phyloP scores from a whole-genome alignment of 371 early-diverging fungal species.

The Actinomucor elegans region DNA sequence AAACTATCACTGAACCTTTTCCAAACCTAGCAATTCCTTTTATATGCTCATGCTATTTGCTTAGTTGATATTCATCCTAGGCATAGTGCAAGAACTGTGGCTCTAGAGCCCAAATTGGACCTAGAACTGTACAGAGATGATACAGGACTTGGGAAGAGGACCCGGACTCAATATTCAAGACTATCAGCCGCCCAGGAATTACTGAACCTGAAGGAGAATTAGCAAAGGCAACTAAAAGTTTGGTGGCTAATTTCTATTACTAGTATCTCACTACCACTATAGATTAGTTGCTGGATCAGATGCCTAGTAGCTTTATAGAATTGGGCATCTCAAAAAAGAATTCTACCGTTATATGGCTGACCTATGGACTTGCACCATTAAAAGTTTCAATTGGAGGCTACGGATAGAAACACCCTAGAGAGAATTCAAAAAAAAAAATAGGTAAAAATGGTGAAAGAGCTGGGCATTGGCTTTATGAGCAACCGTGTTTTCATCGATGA shows the following conservation, averaged over 20 bases:
- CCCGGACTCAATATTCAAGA: conserved; percentile 15
- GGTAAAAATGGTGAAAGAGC: too few relatives aligned
- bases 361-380: conserved; percentile 4
- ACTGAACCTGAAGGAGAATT: conserved; percentile 15
- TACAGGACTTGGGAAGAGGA: too few relatives aligned
- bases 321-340: neutral
- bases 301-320: conserved; percentile 8
- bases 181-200: conserved; percentile 19
- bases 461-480: too few relatives aligned
- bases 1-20: conserved; percentile 4
- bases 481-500: too few relatives aligned
- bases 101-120: too few relatives aligned
- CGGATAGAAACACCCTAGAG: too few relatives aligned
- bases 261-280: conserved; percentile 8
- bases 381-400: too few relatives aligned
- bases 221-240: conserved; percentile 10
- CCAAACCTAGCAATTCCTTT: conserved; percentile 3
- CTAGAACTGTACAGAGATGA: too few relatives aligned
- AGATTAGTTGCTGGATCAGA: conserved; percentile 13
- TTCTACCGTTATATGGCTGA: conserved; percentile 8
- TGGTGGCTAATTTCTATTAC: conserved; percentile 12
- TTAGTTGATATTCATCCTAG: too few relatives aligned
- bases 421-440: too few relatives aligned
- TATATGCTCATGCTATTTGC: too few relatives aligned
- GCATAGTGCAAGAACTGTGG: too few relatives aligned